Base-by-base conservation (phyloP, 2,329 filamentous ascomycete genomes). In the Mariannaea elegans region DNA sequence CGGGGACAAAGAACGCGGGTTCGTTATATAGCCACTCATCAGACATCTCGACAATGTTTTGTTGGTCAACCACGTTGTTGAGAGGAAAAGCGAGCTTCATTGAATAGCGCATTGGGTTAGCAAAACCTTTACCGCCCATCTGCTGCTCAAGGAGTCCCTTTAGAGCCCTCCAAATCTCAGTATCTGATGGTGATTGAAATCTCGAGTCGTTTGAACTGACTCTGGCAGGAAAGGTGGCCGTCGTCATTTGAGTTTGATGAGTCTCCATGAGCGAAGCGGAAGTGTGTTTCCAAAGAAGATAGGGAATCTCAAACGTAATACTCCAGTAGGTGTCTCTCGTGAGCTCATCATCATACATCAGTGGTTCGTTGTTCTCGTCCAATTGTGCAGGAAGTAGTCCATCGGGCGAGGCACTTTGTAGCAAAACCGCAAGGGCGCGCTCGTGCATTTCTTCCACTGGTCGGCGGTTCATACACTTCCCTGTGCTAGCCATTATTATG, bases 231-330 rank as follows among this genome's bases (percentile, higher is more conserved):
- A n/a, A n/a, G n/a, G n/a, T n/a, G n/a, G n/a, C n/a, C n/a, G n/a
- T n/a, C n/a, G n/a, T n/a, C n/a, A n/a, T n/a, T n/a, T n/a, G n/a
- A n/a, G n/a, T n/a, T n/a, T n/a, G n/a, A n/a, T n/a, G n/a, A n/a
- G n/a, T n/a, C n/a, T n/a, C n/a, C n/a, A n/a, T n/a, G n/a, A n/a
- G n/a, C n/a, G n/a, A n/a, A n/a, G n/a, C n/a, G n/a, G n/a, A n/a
- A n/a, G n/a, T n/a, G n/a, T n/a, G n/a, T n/a, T 18, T 48, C 45
- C 45, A 48, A 14, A 48, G 45, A 18, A 50, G 14, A 14, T 50
- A 50, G 27, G 47, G 47, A 18, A 50, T 38, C 34, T 50, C 47
- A 16, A 50, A 50, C 7, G 32, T 50, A 14, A 39, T 39, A 27
- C 32, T 18, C 47, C 47, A 50, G 19, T 39, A 50, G 10, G 31